Conservation (phyloP, 345 rosid species). For the Heritiera littoralis region DNA sequence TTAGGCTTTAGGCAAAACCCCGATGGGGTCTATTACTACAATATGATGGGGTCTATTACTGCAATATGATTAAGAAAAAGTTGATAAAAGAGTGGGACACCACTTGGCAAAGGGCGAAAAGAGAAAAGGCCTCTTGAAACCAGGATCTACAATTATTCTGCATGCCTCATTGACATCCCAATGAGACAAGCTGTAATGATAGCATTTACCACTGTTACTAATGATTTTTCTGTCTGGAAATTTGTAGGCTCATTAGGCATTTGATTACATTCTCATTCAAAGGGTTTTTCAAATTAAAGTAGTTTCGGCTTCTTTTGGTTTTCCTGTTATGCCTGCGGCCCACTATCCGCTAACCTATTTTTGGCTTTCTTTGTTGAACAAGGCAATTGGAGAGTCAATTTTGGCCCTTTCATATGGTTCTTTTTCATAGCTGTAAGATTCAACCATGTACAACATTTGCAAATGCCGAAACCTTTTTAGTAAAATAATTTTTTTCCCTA, state of each 20-base stretch:
- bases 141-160: slow-evolving; percentile 8
- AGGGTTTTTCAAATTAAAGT: slow-evolving; percentile 15
- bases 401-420: neutral
- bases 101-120: neutral
- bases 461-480: neutral
- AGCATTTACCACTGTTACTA: neutral
- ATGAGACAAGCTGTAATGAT: slow-evolving; percentile 30
- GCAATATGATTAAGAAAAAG: neutral
- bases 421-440: neutral
- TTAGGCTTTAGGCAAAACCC: too few relatives aligned
- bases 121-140: neutral
- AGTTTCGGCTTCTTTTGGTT: slow-evolving; percentile 1
- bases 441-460: neutral
- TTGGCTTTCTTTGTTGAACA: too few relatives aligned
- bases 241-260: slow-evolving; percentile 11
- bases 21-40: neutral
- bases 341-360: neutral
- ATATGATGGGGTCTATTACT: too few relatives aligned
- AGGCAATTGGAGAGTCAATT: neutral
- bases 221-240: slow-evolving; percentile 10
- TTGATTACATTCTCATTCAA: slow-evolving; percentile 13
- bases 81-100: slow-evolving; percentile 17
- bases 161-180: slow-evolving; percentile 10
- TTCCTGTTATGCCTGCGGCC: slow-evolving; percentile 31
- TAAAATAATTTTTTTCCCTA: too few relatives aligned